phyloP scores from a whole-genome alignment of 2,329 filamentous ascomycete genomes.

The Calonectria henricotiae region DNA sequence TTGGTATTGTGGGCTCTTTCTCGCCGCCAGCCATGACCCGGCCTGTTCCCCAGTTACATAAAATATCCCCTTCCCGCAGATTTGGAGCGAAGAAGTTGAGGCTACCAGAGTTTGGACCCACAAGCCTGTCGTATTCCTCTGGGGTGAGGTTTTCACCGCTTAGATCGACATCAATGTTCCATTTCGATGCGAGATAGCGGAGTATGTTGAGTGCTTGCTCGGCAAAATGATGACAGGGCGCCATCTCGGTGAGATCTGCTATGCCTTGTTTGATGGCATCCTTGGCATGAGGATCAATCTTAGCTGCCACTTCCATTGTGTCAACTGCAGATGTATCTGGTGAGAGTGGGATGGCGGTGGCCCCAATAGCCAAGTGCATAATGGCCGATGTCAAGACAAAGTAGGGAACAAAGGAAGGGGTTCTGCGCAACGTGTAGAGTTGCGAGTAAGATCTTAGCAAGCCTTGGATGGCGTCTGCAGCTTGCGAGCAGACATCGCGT shows the following conservation, averaged over 20 bases:
- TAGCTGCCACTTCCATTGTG: slow-evolving; percentile 56
- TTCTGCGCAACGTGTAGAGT: slow-evolving; percentile 72
- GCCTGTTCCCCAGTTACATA: slow-evolving; percentile 63
- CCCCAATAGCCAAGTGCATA: slow-evolving; percentile 72
- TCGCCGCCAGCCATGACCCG: slow-evolving; percentile 39
- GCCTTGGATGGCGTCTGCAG: slow-evolving; percentile 73
- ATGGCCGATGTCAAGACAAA: slow-evolving; percentile 76
- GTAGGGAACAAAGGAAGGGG: slow-evolving; percentile 75
- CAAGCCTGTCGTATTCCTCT: slow-evolving; percentile 61
- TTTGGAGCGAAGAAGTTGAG: slow-evolving; percentile 74
- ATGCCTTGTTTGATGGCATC: slow-evolving; percentile 71
- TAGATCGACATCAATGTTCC: slow-evolving; percentile 71
- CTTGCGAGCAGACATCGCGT: slow-evolving; percentile 76
- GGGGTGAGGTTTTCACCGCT: slow-evolving; percentile 51
- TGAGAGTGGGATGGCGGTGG: slow-evolving; percentile 53
- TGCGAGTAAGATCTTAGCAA: slow-evolving; percentile 72
- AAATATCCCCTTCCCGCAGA: slow-evolving; percentile 65
- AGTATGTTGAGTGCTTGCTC: slow-evolving; percentile 75
- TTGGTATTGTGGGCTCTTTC: slow-evolving; percentile 42
- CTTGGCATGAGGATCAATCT: slow-evolving; percentile 60
- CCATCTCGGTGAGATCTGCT: slow-evolving; percentile 74
- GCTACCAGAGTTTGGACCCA: slow-evolving; percentile 67
- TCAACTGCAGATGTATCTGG: slow-evolving; percentile 42
- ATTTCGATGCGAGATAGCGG: slow-evolving; percentile 72
- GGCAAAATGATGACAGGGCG: slow-evolving; percentile 74